Conservation (phyloP, 2,329 filamentous ascomycete species). For the Pseudopithomyces maydicus region DNA sequence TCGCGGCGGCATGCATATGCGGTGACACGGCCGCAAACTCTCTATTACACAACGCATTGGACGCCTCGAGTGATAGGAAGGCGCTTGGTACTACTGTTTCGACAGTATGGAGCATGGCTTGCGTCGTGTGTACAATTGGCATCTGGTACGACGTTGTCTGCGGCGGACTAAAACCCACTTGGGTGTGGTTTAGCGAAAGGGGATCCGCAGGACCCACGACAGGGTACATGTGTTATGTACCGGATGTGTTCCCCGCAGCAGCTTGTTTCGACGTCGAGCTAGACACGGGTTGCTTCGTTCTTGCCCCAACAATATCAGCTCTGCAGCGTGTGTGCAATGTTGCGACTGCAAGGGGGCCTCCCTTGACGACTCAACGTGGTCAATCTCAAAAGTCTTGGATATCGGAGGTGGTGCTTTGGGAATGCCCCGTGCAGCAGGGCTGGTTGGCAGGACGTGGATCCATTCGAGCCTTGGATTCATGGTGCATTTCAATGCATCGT, state of each 20-base stretch:
- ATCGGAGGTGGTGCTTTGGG: background rate
- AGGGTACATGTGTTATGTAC: background rate
- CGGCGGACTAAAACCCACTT: slow-evolving; percentile 20
- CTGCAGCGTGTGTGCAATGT: background rate
- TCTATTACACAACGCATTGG: slow-evolving; percentile 23
- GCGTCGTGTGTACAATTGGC: slow-evolving; percentile 20
- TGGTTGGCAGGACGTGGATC: too few relatives aligned
- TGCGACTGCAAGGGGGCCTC: background rate
- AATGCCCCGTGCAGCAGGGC: too few relatives aligned
- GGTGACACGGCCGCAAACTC: slow-evolving; percentile 17
- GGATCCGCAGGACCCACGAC: background rate
- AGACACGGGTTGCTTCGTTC: slow-evolving; percentile 1
- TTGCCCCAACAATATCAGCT: background rate
- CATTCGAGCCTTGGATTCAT: too few relatives aligned
- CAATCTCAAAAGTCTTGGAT: background rate
- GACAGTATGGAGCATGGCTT: slow-evolving; percentile 25
- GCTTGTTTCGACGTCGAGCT: slow-evolving; percentile 6
- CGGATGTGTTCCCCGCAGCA: background rate
- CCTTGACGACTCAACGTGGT: background rate
- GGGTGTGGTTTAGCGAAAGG: slow-evolving; percentile 26
- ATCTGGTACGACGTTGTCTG: slow-evolving; percentile 4
- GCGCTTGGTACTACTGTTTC: slow-evolving; percentile 32
- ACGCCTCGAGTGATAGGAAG: slow-evolving; percentile 25
- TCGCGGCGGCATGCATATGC: slow-evolving; percentile 13
- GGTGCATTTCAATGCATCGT: too few relatives aligned